A percentile compares a stretch with the other conserved stretches of the same genome.
Conservation (phyloP, 305 asterid species). For the Fraxinus platypoda region DNA sequence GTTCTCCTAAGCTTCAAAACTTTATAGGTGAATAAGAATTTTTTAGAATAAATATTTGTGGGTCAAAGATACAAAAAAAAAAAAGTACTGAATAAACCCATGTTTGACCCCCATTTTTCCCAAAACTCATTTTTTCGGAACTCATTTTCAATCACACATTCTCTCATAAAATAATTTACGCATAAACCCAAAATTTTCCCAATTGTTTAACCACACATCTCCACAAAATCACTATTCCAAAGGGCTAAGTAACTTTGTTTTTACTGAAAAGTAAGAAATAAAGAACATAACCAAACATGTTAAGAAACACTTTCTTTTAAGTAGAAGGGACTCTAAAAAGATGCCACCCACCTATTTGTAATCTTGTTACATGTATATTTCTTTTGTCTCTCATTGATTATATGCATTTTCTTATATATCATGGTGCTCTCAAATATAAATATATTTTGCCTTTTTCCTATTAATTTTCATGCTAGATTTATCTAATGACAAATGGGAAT, state of each 20-base stretch:
- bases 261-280: not conserved
- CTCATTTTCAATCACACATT: no score
- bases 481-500: not conserved
- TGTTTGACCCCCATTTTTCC: no score
- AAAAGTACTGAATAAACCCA: not conserved
- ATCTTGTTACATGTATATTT: not conserved
- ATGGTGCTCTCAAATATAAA: not conserved
- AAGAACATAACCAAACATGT: not conserved
- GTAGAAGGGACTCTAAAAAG: not conserved
- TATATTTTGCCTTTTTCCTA: not conserved
- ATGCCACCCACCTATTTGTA: not conserved
- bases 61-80: not conserved
- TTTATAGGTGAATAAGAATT: not conserved
- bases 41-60: not conserved
- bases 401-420: not conserved
- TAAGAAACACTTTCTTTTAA: not conserved
- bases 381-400: not conserved
- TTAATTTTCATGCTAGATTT: not conserved
- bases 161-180: no score
- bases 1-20: not conserved
- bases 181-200: no score
- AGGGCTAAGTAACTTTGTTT: not conserved
- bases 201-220: no score
- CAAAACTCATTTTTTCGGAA: no score
- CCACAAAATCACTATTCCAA: no score